Percentiles rank a stretch among this genome's conserved stretches.
These are phyloP conservation scores for Xylaria sp. DNA, from an alignment of 2,329 filamentous ascomycete species.

Conservation along the genomic window DNA sequence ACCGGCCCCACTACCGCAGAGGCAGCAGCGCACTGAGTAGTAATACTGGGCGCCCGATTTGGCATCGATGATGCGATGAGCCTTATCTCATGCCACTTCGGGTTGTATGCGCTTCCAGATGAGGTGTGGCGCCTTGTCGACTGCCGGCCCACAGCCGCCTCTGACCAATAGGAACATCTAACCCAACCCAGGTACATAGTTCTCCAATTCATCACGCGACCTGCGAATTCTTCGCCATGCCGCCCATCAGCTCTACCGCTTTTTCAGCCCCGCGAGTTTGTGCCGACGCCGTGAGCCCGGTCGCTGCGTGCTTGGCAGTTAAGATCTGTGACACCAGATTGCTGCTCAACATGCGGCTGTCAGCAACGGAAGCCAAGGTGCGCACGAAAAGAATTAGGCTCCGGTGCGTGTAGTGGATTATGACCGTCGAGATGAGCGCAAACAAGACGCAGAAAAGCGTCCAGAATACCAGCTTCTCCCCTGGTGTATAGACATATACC, in stretches of 20 bases:
- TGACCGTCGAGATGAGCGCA: constrained; percentile 74
- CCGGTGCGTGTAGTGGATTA: constrained; percentile 74
- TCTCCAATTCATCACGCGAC: constrained; percentile 30
- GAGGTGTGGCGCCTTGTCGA: neutral
- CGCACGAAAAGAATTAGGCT: constrained; percentile 71
- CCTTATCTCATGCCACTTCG: neutral
- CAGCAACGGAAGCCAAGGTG: neutral
- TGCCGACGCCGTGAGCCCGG: constrained; percentile 22
- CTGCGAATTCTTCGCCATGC: constrained; percentile 37
- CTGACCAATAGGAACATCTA: neutral
- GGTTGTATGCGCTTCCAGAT: constrained; percentile 5
- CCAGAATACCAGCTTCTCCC: constrained; percentile 83
- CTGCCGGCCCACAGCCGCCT: neutral
- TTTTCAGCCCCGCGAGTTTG: constrained; percentile 16
- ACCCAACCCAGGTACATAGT: neutral
- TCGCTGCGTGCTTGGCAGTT: constrained; percentile 11
- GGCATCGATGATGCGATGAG: neutral
- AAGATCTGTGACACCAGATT: constrained; percentile 10
- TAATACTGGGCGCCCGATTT: constrained; percentile 6
- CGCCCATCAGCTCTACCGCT: constrained; percentile 6
- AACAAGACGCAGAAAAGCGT: constrained; percentile 77
- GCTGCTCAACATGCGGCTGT: constrained; percentile 12
- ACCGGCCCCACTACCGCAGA: neutral
- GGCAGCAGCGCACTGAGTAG: neutral
- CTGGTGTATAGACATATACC: constrained; percentile 81